Evolutionary conservation across 805 yeast genomes (phyloP), one percentile per base, ranked within the genome.

Genomic region (Kodamaea kakaduensis): DNA sequence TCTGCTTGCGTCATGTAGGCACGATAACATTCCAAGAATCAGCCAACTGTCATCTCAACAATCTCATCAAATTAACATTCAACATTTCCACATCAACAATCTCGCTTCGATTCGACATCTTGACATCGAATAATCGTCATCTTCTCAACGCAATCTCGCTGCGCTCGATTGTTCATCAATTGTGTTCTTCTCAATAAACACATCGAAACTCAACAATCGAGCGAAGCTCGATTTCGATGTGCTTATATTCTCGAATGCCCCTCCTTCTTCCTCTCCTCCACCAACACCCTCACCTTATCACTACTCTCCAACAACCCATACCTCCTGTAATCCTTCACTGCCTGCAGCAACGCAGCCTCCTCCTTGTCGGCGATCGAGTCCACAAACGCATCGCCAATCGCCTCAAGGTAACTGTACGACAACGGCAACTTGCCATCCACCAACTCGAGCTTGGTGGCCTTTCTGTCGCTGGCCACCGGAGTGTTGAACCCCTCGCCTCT

Each of bases 401-500:
- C 58, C 43, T 69, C 70, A 45, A 74, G 69, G 50, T 72, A 79
- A 36, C 74, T 78, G 52, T 73, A 79, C 46, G 69, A 72, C 43
- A 82, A 58, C 24, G 64, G 61, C 49, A 81, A 77, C 54, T 73
- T 73, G 23, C 42, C 43, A 23, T 61, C 60, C 8, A n/a, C 34
- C 32, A 62, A 60, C 31, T 58, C 51, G 7, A 32, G 31, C 19
- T 42, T 38, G 33, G 63, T 61, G 32, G 59, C 50, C 25, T 44
- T 43, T 32, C 28, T 39, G 31, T 56, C 44, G 37, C 69, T 59
- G 43, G 68, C 57, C 34, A 67, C 51, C 27, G 75, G 83, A 15
- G 85, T 77, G 48, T 74, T 72, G 61, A 69, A 90, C 18, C 97
- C 97, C 66, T 90, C 97, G 36, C 90, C 95, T 8, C 63, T 60